Evolutionary conservation across 1,284 basidiomycete genomes (phyloP), one percentile per base, ranked within the genome.

Genomic region (Heterobasidion irregulare): DNA sequence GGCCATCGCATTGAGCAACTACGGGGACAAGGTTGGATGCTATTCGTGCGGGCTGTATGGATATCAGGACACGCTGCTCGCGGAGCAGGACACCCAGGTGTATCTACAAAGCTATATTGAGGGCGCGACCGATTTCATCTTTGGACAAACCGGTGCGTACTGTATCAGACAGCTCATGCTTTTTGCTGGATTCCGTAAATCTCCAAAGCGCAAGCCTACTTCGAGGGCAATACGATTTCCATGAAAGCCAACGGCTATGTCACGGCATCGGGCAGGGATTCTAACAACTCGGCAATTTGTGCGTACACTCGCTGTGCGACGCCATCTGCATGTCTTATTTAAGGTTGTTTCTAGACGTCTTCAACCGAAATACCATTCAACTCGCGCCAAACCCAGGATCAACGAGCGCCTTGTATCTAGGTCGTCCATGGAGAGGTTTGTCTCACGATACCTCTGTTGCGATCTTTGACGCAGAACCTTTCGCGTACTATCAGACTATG

Each of bases 41-140:
- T 82, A 83, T 58, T 78, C 74, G 0, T 77, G 77, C 57, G 74
- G 73, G 35, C 74, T 82, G 57, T 73, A 72, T 52, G 79, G 78
- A 6, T 80, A 75, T 61, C 80, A 83, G 62, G 70, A 72, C 56
- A 71, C 70, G 0, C 56, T 72, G n/a, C 59, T 68, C 46, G 68
- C 77, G 4, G 77, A 81, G 56, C 61, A 67, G 43, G 79, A 79
- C 13, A 73, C 73, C 19, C 60, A 65, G 56, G 61, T 61, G 53
- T 63, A 61, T 50, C 57, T 63, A 53, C 62, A 65, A 55, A 61
- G 62, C 57, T 63, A 61, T 57, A 68, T 67, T 48, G 59, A 82
- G 74, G 80, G 80, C 35, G 78, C 77, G 0, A 71, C 71, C 0
- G 80, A 83, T 60, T 82, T 82, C 60, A 80, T 82, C 57, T 58